These are phyloP conservation scores for Diplodia seriata DNA, from an alignment of 2,329 filamentous ascomycete species.

Conservation along the genomic window DNA sequence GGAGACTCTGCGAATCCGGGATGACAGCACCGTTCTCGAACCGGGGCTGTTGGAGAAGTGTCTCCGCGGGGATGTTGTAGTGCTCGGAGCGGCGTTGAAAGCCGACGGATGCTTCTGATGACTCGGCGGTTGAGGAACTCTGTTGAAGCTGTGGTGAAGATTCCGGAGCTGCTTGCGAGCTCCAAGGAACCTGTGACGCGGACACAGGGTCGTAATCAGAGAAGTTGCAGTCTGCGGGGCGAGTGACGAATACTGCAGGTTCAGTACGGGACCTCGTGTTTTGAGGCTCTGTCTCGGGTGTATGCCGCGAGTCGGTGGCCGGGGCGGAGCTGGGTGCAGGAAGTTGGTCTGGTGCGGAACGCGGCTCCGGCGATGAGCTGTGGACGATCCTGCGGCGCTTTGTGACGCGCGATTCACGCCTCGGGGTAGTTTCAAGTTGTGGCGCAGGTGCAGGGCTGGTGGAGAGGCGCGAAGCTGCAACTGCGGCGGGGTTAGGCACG, in stretches of 20 bases:
- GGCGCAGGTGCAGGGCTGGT: background rate
- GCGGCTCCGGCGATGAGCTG: slow-evolving; percentile 35
- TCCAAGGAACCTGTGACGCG: slow-evolving; percentile 34
- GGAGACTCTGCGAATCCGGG: slow-evolving; percentile 41
- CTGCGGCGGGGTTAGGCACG: slow-evolving; percentile 6
- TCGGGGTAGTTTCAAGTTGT: background rate
- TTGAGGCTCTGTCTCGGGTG: slow-evolving; percentile 1
- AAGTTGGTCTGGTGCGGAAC: background rate
- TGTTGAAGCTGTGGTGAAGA: slow-evolving; percentile 9
- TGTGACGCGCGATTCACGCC: slow-evolving; percentile 13
- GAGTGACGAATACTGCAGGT: slow-evolving; percentile 30
- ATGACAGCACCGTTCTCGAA: slow-evolving; percentile 38
- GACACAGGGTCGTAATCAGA: slow-evolving; percentile 39
- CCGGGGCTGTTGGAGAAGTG: slow-evolving; percentile 4
- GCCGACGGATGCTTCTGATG: slow-evolving; percentile 24
- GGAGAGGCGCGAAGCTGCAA: slow-evolving; percentile 6
- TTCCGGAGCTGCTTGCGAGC: slow-evolving; percentile 4
- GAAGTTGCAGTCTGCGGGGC: slow-evolving; percentile 37
- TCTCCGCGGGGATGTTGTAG: slow-evolving; percentile 28
- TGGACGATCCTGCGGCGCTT: slow-evolving; percentile 34
- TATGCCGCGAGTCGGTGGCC: background rate
- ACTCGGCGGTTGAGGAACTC: background rate
- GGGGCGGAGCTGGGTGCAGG: background rate
- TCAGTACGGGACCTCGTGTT: background rate
- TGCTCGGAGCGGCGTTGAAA: background rate